Evolutionary conservation across 768 basidiomycete genomes (phyloP).

Genomic region (Boletus rubroflammeus): DNA sequence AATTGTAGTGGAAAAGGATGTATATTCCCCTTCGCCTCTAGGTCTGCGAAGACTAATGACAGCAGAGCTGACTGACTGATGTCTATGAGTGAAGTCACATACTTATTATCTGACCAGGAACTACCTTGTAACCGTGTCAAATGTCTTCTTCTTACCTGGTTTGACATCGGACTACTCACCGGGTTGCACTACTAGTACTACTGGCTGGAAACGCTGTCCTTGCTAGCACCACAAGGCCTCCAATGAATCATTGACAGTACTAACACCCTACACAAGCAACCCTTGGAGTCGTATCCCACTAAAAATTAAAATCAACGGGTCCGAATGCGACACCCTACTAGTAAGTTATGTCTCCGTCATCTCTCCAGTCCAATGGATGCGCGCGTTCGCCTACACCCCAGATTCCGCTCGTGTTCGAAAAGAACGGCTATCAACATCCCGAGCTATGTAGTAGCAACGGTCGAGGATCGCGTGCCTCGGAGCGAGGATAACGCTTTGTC

Average conservation of each 20-base stretch:
- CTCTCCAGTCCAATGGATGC: conserved; percentile 7
- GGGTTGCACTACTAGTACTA: neutral
- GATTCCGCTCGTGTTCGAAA: neutral
- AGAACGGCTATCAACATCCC: neutral
- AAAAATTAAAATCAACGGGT: neutral
- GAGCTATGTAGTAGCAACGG: neutral
- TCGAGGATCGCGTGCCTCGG: neutral
- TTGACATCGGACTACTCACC: no score
- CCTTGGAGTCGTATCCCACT: neutral
- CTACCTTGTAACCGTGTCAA: neutral
- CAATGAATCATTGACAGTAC: neutral
- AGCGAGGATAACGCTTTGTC: conserved; percentile 2
- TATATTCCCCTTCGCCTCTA: neutral
- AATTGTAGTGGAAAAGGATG: neutral
- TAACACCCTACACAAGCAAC: no score
- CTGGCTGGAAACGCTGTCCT: neutral
- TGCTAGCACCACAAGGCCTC: neutral
- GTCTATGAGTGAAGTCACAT: neutral
- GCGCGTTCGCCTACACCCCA: conserved; percentile 19
- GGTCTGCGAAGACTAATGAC: neutral
- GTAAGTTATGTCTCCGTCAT: neutral
- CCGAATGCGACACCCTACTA: neutral
- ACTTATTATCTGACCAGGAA: neutral
- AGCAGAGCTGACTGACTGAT: neutral
- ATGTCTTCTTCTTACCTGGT: neutral